phyloP scores from a whole-genome alignment of 129 eudicot species.

The Flaveria trinervia region DNA sequence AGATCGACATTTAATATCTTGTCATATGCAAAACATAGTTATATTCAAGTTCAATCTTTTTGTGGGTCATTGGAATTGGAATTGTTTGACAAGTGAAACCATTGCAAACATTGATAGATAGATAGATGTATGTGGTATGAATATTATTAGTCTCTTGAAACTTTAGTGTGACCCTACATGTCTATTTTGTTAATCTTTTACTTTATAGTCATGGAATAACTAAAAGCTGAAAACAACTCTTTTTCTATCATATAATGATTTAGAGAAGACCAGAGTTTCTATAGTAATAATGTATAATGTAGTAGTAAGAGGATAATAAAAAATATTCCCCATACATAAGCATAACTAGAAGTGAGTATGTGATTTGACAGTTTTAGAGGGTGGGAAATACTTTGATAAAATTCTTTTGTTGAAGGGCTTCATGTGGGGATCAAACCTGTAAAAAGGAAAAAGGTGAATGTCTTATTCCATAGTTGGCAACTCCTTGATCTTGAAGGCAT shows the following conservation, averaged over 20 bases:
- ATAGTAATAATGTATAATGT: too few species aligned
- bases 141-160: constrained; percentile 2
- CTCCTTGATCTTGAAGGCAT: too few species aligned
- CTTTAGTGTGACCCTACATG: constrained; percentile 15
- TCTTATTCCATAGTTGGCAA: too few species aligned
- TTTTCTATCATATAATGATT: not conserved
- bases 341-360: too few species aligned
- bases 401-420: too few species aligned
- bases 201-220: not conserved
- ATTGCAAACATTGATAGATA: not conserved
- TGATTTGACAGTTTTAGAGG: too few species aligned
- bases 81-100: not conserved
- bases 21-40: constrained; percentile 30
- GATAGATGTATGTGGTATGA: not conserved
- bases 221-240: not conserved
- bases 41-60: constrained; percentile 18
- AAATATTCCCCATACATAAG: too few species aligned
- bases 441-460: too few species aligned
- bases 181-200: not conserved
- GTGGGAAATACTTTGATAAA: too few species aligned
- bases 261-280: too few species aligned
- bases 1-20: constrained; percentile 41
- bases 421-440: too few species aligned
- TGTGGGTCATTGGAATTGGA: constrained; percentile 9
- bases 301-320: too few species aligned